Percentiles rank a stretch among this genome's conserved stretches.
Evolutionary conservation across 75 land plant species (phyloP).

Genomic region (Selaginella tamariscina): DNA sequence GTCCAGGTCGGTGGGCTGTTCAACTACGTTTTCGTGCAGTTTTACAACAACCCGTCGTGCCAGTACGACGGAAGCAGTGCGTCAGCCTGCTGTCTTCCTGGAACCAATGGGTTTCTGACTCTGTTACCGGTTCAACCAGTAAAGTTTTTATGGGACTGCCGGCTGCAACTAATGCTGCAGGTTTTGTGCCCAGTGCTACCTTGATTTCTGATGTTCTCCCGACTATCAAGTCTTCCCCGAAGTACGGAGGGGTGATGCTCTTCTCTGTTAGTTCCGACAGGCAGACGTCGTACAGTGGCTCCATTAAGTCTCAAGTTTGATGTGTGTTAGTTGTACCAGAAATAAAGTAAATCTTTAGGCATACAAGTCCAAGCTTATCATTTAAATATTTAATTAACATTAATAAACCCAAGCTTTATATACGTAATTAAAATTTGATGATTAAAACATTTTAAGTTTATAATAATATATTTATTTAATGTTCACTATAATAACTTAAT

Average conservation of each 20-base stretch:
- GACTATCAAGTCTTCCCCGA: slow-evolving; percentile 19
- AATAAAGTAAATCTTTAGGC: no score
- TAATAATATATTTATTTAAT: no score
- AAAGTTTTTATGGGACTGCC: slow-evolving; percentile 34
- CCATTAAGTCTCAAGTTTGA: no score
- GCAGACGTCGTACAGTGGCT: slow-evolving; percentile 22
- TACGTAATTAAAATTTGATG: no score
- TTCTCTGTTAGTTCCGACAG: slow-evolving; percentile 34
- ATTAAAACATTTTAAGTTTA: no score
- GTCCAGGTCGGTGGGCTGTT: background rate
- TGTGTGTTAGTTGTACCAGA: no score
- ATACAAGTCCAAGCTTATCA: no score
- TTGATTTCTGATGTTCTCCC: slow-evolving; percentile 36
- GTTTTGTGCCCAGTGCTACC: slow-evolving; percentile 21
- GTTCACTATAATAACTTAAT: no score
- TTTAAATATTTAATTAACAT: no score
- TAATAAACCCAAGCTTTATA: no score
- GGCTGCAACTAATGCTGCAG: slow-evolving; percentile 35
- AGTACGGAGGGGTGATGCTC: slow-evolving; percentile 41
- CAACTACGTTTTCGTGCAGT: background rate
- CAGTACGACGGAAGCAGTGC: background rate
- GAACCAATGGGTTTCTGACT: slow-evolving; percentile 1
- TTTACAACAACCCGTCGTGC: background rate
- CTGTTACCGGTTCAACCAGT: no score
- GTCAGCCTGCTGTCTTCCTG: background rate